Evolutionary conservation across 352 stramenopile species (phyloP), one percentile per base, ranked within the genome.

Genomic region (Peronosclerospora sorghi): DNA sequence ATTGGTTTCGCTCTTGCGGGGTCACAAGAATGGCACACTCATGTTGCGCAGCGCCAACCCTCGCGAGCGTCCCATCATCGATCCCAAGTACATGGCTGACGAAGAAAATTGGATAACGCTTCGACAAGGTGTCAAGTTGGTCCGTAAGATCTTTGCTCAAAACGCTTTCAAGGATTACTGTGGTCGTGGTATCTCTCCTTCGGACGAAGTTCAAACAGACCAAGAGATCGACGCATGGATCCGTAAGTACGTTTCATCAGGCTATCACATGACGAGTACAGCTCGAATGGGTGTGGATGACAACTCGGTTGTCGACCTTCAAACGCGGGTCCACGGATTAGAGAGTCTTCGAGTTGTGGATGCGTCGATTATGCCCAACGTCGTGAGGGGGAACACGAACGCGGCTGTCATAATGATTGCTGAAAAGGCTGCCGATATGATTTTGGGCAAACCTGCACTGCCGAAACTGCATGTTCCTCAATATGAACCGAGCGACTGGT

Each of bases 361-460:
- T 49, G 88, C 86, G 18, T 94, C 79, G 23, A 83, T 96, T 51
- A 95, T 97, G 68, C 88, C 87, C 23, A 84, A 80, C 56, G 94
- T 97, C 42, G 65, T 95, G 46, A 96, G 86, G 48, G 89, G 86
- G 24, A 97, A 97, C 62, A 75, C 94, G 12, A 95, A 97, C 62
- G 83, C 63, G 1, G 91, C 86, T 2, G 79, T 89, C 20, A 86
- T 96, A 56, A 93, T 95, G 64, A 62, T 96, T 15, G 88, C 79
- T 7, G 87, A 97, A 52, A 95, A 95, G 55, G 83, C 77, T 3
- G 83, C 88, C 21, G 81, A 96, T 41, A 83, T 95, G 48, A 94
- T 97, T 35, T 57, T 86, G 28, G 70, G 68, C 37, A 78, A 72
- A 29, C 36, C 54, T 5, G 46, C 70, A 7, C 54, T 88, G 35